These are phyloP conservation scores for Acephala macrosclerotiorum DNA, from an alignment of 2,329 filamentous ascomycete species.

Conservation along the genomic window DNA sequence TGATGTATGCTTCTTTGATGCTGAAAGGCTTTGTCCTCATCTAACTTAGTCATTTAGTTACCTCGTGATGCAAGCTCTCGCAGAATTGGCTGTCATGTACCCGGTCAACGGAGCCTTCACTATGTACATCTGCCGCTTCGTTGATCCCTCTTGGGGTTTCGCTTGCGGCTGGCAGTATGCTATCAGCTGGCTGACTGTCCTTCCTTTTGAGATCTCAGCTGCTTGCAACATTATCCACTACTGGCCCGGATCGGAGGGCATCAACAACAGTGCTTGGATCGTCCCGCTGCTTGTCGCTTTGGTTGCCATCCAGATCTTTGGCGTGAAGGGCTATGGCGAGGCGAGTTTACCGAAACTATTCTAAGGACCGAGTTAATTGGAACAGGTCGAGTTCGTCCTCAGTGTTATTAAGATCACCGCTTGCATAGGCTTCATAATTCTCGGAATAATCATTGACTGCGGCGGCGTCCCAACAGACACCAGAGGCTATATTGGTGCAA, in stretches of 20 bases:
- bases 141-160: constrained; percentile 92
- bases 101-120: constrained; percentile 90
- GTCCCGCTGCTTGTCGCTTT: constrained; percentile 79
- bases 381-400: constrained; percentile 57
- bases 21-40: not conserved
- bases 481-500: constrained; percentile 62
- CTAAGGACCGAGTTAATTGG: too few species aligned
- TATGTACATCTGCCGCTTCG: constrained; percentile 85
- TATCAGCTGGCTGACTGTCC: constrained; percentile 72
- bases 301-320: constrained; percentile 76
- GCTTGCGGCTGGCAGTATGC: constrained; percentile 89
- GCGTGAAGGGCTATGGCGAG: constrained; percentile 18
- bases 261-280: constrained; percentile 72
- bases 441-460: constrained; percentile 63
- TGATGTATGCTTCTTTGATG: constrained; percentile 67
- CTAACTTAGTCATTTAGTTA: constrained; percentile 11
- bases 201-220: constrained; percentile 85
- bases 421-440: constrained; percentile 67
- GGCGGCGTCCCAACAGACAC: constrained; percentile 52
- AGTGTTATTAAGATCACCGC: constrained; percentile 63
- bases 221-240: constrained; percentile 63
- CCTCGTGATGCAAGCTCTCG: constrained; percentile 81
- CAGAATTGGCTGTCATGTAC: constrained; percentile 87
- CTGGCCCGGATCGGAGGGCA: constrained; percentile 63
- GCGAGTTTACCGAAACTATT: not conserved